Percentiles rank a stretch among this genome's conserved stretches.
phyloP scores from a whole-genome alignment of 208 protist genomes.

The Vickermania spadyakhi region DNA sequence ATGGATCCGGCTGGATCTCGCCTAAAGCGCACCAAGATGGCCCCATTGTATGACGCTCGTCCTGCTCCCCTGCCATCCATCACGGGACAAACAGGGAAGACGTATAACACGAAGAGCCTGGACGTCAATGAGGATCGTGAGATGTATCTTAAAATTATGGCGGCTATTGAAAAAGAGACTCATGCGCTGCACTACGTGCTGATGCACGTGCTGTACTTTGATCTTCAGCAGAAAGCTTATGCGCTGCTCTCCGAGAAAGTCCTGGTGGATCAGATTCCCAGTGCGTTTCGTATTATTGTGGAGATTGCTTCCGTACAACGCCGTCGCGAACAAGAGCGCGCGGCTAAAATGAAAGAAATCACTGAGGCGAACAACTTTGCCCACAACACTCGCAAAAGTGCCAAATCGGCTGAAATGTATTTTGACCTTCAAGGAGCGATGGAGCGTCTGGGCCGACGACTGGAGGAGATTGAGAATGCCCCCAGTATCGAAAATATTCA shows the following conservation, averaged over 20 bases:
- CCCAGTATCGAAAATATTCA: neutral
- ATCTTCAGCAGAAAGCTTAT: neutral
- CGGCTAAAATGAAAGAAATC: neutral
- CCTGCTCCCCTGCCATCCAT: neutral
- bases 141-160: neutral
- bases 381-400: neutral
- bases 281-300: neutral
- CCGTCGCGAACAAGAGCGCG: neutral
- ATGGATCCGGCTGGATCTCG: neutral
- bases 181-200: neutral
- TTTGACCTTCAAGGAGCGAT: neutral
- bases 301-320: neutral
- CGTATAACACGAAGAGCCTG: neutral
- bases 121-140: neutral
- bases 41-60: neutral
- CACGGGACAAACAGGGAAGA: neutral
- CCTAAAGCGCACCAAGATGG: neutral
- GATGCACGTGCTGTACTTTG: neutral
- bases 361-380: neutral
- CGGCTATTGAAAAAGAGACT: neutral
- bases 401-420: neutral
- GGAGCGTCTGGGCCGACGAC: neutral
- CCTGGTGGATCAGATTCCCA: neutral
- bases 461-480: neutral
- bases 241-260: neutral